A percentile compares a stretch with the other conserved stretches of the same genome.
Evolutionary conservation across 371 early-diverging fungal species (phyloP).

Genomic region (Vairimorpha necatrix): DNA sequence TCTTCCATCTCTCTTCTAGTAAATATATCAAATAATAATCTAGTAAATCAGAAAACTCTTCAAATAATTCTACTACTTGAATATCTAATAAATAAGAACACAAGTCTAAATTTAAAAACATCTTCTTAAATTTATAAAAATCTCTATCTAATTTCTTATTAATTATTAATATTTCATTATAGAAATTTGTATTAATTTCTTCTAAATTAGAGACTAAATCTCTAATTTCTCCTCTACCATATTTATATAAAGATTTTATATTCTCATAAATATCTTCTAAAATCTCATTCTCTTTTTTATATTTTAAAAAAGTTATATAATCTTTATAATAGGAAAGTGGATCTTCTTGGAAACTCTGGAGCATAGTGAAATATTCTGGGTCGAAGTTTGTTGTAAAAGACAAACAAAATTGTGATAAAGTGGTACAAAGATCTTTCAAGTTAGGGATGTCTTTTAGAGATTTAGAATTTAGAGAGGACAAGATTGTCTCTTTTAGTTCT

Average conservation of each 20-base stretch:
- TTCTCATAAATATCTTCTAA: conserved; percentile 13
- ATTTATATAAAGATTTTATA: conserved; percentile 38
- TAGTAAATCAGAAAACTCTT: conserved; percentile 32
- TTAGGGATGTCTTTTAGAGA: not conserved
- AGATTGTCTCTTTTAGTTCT: not conserved
- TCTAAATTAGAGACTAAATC: conserved; percentile 21
- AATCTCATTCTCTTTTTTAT: conserved; percentile 26
- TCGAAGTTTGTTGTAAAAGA: not conserved
- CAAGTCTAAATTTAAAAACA: conserved; percentile 1
- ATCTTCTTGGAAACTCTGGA: conserved; percentile 18
- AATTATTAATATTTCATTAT: conserved; percentile 13
- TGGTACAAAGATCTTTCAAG: not conserved
- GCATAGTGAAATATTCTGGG: conserved; percentile 9
- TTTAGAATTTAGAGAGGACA: not conserved
- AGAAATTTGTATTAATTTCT: conserved; percentile 2
- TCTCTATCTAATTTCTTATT: conserved; percentile 34
- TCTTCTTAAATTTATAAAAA: conserved; percentile 22
- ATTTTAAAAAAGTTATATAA: conserved; percentile 14
- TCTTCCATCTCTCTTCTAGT: not conserved
- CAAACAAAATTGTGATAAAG: not conserved
- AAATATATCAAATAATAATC: conserved; percentile 31
- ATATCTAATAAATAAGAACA: conserved; percentile 37
- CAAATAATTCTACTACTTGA: not conserved
- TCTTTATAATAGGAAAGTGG: conserved; percentile 21
- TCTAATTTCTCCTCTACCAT: conserved; percentile 33